A percentile compares a stretch with the other conserved stretches of the same genome.
phyloP scores from a whole-genome alignment of 495 filamentous ascomycete species.

The Neurospora sp. region DNA sequence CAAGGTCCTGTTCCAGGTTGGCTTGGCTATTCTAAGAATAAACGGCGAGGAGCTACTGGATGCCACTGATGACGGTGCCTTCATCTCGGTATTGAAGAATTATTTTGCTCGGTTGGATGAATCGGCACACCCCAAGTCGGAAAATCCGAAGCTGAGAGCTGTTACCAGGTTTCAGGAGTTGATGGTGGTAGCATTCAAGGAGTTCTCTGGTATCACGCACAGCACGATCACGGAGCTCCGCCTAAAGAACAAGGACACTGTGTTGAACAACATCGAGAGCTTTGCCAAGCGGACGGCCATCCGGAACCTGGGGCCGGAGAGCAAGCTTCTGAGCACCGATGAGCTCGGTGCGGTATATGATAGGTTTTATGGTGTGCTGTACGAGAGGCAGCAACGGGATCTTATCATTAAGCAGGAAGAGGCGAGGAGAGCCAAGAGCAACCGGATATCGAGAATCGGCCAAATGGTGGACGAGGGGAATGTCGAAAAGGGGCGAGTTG shows the following conservation, averaged over 20 bases:
- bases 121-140: slow-evolving; percentile 87
- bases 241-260: slow-evolving; percentile 81
- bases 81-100: slow-evolving; percentile 89
- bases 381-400: slow-evolving; percentile 78
- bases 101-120: slow-evolving; percentile 93
- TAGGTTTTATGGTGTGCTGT: slow-evolving; percentile 80
- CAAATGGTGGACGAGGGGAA: slow-evolving; percentile 20
- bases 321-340: slow-evolving; percentile 73
- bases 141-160: slow-evolving; percentile 83
- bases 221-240: slow-evolving; percentile 81
- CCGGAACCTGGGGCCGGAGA: slow-evolving; percentile 88
- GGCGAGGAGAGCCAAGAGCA: slow-evolving; percentile 49
- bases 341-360: slow-evolving; percentile 88
- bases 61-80: slow-evolving; percentile 87
- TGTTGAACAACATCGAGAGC: slow-evolving; percentile 87
- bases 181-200: slow-evolving; percentile 97
- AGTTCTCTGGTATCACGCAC: slow-evolving; percentile 92
- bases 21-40: slow-evolving; percentile 89
- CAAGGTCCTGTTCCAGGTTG: slow-evolving; percentile 94
- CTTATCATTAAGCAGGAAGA: slow-evolving; percentile 68
- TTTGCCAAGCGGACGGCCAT: slow-evolving; percentile 97
- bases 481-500: slow-evolving; percentile 72
- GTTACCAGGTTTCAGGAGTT: slow-evolving; percentile 95
- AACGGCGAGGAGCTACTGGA: slow-evolving; percentile 97
- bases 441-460: slow-evolving; percentile 7